Evolutionary conservation across 768 basidiomycete species (phyloP), one percentile per base, ranked within the genome.

Genomic region (Tricholoma terreum): DNA sequence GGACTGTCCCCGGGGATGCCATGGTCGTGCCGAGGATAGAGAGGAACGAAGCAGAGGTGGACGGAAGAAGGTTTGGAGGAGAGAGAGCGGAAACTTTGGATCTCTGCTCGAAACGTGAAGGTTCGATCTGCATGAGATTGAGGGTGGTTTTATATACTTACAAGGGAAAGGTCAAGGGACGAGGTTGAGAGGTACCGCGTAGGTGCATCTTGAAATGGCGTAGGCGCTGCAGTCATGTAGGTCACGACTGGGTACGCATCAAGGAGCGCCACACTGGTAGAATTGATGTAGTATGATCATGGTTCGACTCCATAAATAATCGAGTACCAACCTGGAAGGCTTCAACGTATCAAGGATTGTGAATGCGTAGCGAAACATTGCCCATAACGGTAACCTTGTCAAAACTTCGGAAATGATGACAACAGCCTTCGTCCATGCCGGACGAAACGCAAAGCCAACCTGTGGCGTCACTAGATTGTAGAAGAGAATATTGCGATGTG

Each of bases 21-120:
- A 33, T n/a, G 14, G 55, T 33, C 42, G 68, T 57, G 54, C 59
- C 63, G 8, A 75, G 65, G 42, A 77, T 65, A 12, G 78, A 71
- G 55, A 86, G 65, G 57, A 86, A 73, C 1, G 84, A 75, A 4
- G 85, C 83, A 0, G 83, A 78, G 1, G 81, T 78, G 5, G 78
- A 77, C 58, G 78, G 80, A 45, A 85, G 64, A 33, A 87, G 72
- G 60, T 86, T 86, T 14, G 85, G 85, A 3, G 84, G 80, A 2
- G 74, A 63, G 53, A 84, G 84, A 1, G 65, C 67, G 50, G 76
- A 61, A 0, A 75, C 69, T 17, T 69, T 62, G 3, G 66, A 58
- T 56, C 69, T 66, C 79, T 82, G 31, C 9, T 40, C 22, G 33
- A 49, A 21, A 35, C 31, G 38, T 17, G 61, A 67, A 59, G n/a